phyloP scores from a whole-genome alignment of 2,329 filamentous ascomycete species.

The Helotiales sp. region DNA sequence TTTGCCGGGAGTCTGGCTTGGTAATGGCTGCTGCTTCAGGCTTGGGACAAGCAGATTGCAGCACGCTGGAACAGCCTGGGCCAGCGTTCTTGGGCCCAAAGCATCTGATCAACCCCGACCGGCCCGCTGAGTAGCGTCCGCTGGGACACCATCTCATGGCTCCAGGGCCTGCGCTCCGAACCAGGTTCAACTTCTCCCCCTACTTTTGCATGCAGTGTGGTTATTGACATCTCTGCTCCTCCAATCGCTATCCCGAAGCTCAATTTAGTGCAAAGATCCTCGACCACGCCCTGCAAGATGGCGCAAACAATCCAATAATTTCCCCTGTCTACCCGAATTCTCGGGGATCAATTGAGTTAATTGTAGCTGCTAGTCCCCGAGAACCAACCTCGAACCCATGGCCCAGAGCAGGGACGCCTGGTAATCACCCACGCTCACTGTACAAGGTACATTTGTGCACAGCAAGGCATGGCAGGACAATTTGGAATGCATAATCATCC shows the following conservation, averaged over 20 bases:
- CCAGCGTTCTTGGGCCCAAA: not conserved
- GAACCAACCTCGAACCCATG: not conserved
- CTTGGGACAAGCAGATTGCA: not conserved
- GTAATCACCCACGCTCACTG: not conserved
- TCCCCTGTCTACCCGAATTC: slow-evolving; percentile 6
- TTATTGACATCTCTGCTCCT: not conserved
- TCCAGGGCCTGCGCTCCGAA: not conserved
- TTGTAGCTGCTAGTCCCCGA: slow-evolving; percentile 1
- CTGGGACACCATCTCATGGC: not conserved
- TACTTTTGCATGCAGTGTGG: not conserved
- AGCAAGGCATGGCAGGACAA: slow-evolving; percentile 5
- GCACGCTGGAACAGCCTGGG: not conserved
- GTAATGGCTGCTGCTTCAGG: not conserved
- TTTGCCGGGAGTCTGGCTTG: not conserved
- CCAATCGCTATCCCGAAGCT: not conserved
- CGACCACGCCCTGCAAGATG: not conserved
- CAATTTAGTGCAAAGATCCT: not conserved
- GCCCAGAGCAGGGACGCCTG: not conserved
- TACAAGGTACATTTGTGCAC: not conserved
- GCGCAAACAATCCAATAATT: slow-evolving; percentile 3
- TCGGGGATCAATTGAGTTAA: slow-evolving; percentile 6
- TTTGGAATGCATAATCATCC: slow-evolving; percentile 8
- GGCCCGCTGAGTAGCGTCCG: not conserved
- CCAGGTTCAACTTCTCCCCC: not conserved
- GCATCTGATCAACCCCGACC: not conserved